phyloP scores from a whole-genome alignment of 192 early-diverging fungal genomes.

The Globomyces pollinis-pini region DNA sequence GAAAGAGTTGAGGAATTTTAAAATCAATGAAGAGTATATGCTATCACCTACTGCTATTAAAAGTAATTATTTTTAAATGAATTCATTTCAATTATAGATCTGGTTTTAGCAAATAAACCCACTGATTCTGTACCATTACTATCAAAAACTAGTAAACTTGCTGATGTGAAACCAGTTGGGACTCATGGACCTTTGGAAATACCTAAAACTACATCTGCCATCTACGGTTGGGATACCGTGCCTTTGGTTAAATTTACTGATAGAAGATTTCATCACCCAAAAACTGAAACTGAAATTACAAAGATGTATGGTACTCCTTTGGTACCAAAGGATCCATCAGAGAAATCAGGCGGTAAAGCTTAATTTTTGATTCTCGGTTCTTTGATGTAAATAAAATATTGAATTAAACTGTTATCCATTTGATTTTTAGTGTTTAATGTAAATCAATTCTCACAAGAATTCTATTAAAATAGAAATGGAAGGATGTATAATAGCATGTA shows the following conservation, averaged over 20 bases:
- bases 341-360: too few species aligned
- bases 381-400: too few species aligned
- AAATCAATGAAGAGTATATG: conserved; percentile 23
- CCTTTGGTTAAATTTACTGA: conserved; percentile 22
- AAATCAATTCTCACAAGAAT: too few species aligned
- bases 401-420: too few species aligned
- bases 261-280: conserved; percentile 28
- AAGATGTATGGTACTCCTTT: conserved; percentile 26
- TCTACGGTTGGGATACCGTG: conserved; percentile 32
- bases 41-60: conserved; percentile 26
- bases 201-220: conserved; percentile 17
- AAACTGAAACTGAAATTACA: conserved; percentile 30
- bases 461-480: too few species aligned
- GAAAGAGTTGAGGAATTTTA: conserved; percentile 23
- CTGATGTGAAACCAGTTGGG: background rate
- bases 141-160: background rate
- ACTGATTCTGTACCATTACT: too few species aligned
- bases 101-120: conserved; percentile 25
- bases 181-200: background rate
- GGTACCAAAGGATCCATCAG: conserved; percentile 6
- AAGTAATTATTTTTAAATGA: conserved; percentile 8
- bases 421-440: too few species aligned
- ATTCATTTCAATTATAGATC: too few species aligned
- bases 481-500: too few species aligned
- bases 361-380: too few species aligned